These are phyloP conservation scores for Aspergillus bridgeri DNA, from an alignment of 495 filamentous ascomycete species.

Conservation along the genomic window DNA sequence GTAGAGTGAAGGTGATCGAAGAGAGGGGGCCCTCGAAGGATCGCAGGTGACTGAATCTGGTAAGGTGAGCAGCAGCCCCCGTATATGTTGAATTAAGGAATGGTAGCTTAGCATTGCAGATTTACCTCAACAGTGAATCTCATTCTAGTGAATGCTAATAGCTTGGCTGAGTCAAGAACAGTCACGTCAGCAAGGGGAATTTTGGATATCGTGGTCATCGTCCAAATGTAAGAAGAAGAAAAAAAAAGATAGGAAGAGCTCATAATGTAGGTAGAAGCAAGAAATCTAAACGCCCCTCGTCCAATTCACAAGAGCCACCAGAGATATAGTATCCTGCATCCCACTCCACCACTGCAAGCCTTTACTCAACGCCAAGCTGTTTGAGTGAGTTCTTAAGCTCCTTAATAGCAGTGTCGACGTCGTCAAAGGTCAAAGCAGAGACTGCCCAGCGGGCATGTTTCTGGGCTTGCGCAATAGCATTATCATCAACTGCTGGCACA, in stretches of 20 bases:
- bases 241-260: neutral
- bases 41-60: too few relatives aligned
- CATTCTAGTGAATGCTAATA: neutral
- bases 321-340: neutral
- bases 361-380: slow-evolving; percentile 37
- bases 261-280: too few relatives aligned
- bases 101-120: neutral
- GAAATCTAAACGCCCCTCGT: neutral
- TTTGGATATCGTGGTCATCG: neutral
- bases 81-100: too few relatives aligned
- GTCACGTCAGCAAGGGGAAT: neutral
- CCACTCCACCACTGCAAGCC: neutral
- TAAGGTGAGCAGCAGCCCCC: too few relatives aligned
- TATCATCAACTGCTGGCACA: slow-evolving; percentile 58
- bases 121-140: neutral
- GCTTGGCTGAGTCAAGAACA: neutral
- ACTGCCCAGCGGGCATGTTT: slow-evolving; percentile 98
- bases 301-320: neutral
- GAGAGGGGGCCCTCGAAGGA: too few relatives aligned
- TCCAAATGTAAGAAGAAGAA: neutral
- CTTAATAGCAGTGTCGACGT: slow-evolving; percentile 84
- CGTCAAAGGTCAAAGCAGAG: slow-evolving; percentile 94
- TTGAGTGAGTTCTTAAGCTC: slow-evolving; percentile 73
- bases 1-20: neutral
- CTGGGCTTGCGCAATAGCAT: slow-evolving; percentile 72